Conservation (phyloP, 129 eudicot genomes). For the Flaveria ramosissima region DNA sequence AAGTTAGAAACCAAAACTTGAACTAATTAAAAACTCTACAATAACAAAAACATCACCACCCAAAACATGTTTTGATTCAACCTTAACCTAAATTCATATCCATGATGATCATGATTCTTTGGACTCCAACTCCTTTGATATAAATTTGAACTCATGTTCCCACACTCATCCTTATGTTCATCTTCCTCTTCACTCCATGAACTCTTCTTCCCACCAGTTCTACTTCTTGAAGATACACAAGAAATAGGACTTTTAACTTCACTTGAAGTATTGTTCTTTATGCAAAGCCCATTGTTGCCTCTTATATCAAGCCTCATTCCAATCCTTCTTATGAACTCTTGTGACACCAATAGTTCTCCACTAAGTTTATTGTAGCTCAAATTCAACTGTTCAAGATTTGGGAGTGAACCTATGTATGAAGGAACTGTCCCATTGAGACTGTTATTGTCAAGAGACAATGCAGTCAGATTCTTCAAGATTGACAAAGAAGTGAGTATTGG, state of each 20-base stretch:
- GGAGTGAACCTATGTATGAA: slow-evolving; percentile 42
- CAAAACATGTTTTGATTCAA: no score
- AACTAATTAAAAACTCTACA: slow-evolving; percentile 18
- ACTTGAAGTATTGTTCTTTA: slow-evolving; percentile 26
- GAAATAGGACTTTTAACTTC: slow-evolving; percentile 19
- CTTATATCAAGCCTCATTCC: slow-evolving; percentile 56
- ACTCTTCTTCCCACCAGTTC: slow-evolving; percentile 28
- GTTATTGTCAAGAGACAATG: slow-evolving; percentile 61
- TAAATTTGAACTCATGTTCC: slow-evolving; percentile 38
- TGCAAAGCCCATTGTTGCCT: slow-evolving; percentile 56
- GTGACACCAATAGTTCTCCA: slow-evolving; percentile 51
- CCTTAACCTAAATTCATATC: slow-evolving; percentile 26
- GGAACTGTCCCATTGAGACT: slow-evolving; percentile 59
- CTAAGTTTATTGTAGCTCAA: slow-evolving; percentile 55
- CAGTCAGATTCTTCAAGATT: slow-evolving; percentile 48
- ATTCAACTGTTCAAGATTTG: slow-evolving; percentile 51
- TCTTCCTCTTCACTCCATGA: slow-evolving; percentile 27
- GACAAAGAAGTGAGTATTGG: slow-evolving; percentile 45
- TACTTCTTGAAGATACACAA: slow-evolving; percentile 38
- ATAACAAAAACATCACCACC: slow-evolving; percentile 25
- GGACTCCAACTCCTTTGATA: slow-evolving; percentile 37
- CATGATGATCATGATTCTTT: slow-evolving; percentile 12
- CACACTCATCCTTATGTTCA: slow-evolving; percentile 21
- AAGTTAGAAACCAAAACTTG: neutral
- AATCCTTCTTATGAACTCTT: slow-evolving; percentile 47